Conservation (phyloP, 2,329 filamentous ascomycete species). For the Trichoderma sp. region DNA sequence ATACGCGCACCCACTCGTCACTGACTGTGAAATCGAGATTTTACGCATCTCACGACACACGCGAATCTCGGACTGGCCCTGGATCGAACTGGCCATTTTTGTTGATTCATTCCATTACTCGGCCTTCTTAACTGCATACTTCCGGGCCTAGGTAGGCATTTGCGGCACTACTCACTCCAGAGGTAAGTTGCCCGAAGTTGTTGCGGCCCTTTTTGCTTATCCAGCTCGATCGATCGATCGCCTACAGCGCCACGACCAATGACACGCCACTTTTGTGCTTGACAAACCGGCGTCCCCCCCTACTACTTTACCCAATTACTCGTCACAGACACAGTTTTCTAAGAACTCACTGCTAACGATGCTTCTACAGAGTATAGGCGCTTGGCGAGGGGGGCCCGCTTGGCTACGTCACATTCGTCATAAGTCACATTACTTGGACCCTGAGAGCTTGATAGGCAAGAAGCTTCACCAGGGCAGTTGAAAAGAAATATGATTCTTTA, state of each 20-base stretch:
- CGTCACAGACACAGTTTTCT: background rate
- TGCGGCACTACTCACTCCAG: background rate
- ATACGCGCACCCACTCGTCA: background rate
- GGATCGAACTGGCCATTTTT: background rate
- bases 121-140: background rate
- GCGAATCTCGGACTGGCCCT: background rate
- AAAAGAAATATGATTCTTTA: conserved; percentile 8
- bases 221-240: conserved; percentile 43
- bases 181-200: conserved; percentile 24
- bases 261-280: conserved; percentile 23
- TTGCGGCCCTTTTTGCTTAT: conserved; percentile 32
- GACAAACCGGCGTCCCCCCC: conserved; percentile 34
- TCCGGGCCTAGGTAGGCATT: background rate
- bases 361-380: conserved; percentile 17
- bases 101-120: background rate
- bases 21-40: background rate
- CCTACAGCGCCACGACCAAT: conserved; percentile 35
- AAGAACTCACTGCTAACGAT: conserved; percentile 9
- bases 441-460: background rate
- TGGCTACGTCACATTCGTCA: conserved; percentile 26
- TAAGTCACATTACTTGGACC: conserved; percentile 15
- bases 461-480: background rate
- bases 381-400: conserved; percentile 9
- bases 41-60: background rate
- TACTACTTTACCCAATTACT: conserved; percentile 13